phyloP scores from a whole-genome alignment of 31 red algal genomes.

The Asparagopsis taxiformis region DNA sequence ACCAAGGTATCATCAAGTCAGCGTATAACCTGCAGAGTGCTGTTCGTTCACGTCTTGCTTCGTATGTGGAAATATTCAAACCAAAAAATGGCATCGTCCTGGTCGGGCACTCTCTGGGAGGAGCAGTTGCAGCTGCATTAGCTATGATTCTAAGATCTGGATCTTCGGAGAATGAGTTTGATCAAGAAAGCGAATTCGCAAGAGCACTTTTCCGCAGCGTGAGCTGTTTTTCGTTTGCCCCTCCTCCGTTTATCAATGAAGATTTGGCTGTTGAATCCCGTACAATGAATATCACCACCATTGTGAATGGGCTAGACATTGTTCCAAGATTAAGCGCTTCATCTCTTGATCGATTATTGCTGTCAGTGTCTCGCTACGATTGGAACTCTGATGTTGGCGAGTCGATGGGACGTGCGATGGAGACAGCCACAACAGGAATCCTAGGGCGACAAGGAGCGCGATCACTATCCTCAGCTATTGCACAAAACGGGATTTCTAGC shows the following conservation, averaged over 20 bases:
- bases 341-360: slow-evolving; percentile 67
- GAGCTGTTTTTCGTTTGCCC: slow-evolving; percentile 43
- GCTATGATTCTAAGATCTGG: slow-evolving; percentile 39
- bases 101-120: slow-evolving; percentile 84
- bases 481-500: slow-evolving; percentile 1
- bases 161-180: background rate
- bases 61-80: background rate
- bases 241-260: slow-evolving; percentile 59
- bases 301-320: slow-evolving; percentile 67
- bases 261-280: slow-evolving; percentile 35
- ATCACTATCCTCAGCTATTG: slow-evolving; percentile 1
- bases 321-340: slow-evolving; percentile 78
- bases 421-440: slow-evolving; percentile 23
- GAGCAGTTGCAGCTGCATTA: slow-evolving; percentile 71
- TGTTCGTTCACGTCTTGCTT: slow-evolving; percentile 24
- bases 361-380: slow-evolving; percentile 47
- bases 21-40: slow-evolving; percentile 42
- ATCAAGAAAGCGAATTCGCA: background rate
- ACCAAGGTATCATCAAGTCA: slow-evolving; percentile 70
- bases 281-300: slow-evolving; percentile 46
- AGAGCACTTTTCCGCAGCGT: background rate
- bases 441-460: slow-evolving; percentile 18
- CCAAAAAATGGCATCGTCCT: slow-evolving; percentile 55
- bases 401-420: slow-evolving; percentile 36
- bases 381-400: slow-evolving; percentile 29